phyloP scores from a whole-genome alignment of 1,284 basidiomycete genomes.

The Irpex sp. region DNA sequence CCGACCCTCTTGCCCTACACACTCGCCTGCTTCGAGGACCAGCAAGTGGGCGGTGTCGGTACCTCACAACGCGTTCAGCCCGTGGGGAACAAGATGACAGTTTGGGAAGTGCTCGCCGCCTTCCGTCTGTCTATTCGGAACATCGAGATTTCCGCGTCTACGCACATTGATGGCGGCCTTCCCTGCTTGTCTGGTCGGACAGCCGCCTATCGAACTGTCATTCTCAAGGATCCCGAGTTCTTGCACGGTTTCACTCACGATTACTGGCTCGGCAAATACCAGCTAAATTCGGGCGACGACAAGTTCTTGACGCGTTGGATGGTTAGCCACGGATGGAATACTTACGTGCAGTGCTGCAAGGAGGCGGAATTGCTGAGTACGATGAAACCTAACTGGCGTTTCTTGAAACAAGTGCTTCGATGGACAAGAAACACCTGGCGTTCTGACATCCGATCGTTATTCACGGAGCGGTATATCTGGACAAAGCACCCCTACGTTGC shows the following conservation, averaged over 20 bases:
- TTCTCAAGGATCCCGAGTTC: conserved; percentile 91
- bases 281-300: conserved; percentile 90
- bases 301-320: conserved; percentile 96
- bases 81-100: conserved; percentile 74
- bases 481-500: conserved; percentile 87
- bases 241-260: conserved; percentile 91
- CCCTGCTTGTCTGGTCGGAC: conserved; percentile 91
- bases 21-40: conserved; percentile 91
- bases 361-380: conserved; percentile 89
- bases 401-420: conserved; percentile 87
- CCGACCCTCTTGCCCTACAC: conserved; percentile 81
- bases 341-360: conserved; percentile 88
- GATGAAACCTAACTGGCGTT: conserved; percentile 96
- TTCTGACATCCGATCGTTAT: conserved; percentile 82
- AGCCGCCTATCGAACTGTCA: conserved; percentile 88
- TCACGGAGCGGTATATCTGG: conserved; percentile 87
- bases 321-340: conserved; percentile 92
- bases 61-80: conserved; percentile 88
- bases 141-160: conserved; percentile 85
- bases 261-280: conserved; percentile 89
- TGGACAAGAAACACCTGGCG: conserved; percentile 96
- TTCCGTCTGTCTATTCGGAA: conserved; percentile 91
- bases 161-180: conserved; percentile 89
- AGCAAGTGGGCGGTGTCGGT: conserved; percentile 88
- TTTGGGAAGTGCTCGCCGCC: conserved; percentile 92